A percentile compares a stretch with the other conserved stretches of the same genome.
phyloP scores from a whole-genome alignment of 2,329 filamentous ascomycete species.

The Colletotrichum sp. region DNA sequence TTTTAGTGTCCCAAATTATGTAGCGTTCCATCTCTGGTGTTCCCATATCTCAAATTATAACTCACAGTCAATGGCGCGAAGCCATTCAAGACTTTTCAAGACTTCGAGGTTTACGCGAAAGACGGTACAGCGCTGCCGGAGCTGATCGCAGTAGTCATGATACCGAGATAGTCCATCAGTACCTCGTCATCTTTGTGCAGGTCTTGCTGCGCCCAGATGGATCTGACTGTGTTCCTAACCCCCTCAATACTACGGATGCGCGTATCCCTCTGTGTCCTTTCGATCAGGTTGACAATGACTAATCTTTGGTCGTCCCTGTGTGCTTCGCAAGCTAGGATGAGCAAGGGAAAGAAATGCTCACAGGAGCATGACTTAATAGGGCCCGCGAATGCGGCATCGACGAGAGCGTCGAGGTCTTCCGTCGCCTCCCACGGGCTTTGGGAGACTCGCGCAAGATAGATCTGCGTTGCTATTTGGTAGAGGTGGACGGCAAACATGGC shows the following conservation, averaged over 20 bases:
- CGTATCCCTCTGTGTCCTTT: slow-evolving; percentile 23
- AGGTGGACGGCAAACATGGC: background rate
- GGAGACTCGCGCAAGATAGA: background rate
- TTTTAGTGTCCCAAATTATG: accelerated
- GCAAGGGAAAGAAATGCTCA: slow-evolving; percentile 37
- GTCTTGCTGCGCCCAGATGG: slow-evolving; percentile 39
- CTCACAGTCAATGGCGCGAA: accelerated
- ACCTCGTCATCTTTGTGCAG: slow-evolving; percentile 34
- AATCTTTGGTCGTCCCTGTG: slow-evolving; percentile 35
- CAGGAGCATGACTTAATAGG: slow-evolving; percentile 28
- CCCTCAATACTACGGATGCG: slow-evolving; percentile 28
- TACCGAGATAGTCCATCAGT: slow-evolving; percentile 31
- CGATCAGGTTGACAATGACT: slow-evolving; percentile 33
- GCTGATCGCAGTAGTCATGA: slow-evolving; percentile 23
- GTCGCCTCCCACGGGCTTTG: slow-evolving; percentile 27
- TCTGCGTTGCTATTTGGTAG: background rate
- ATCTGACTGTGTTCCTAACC: slow-evolving; percentile 27
- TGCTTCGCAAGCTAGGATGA: slow-evolving; percentile 40
- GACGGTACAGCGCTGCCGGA: background rate
- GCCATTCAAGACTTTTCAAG: background rate
- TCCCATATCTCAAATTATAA: background rate
- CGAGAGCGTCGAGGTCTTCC: slow-evolving; percentile 21
- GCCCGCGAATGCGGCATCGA: slow-evolving; percentile 13
- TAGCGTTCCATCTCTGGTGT: accelerated
- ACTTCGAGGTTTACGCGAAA: background rate